phyloP scores from a whole-genome alignment of 164 flowering plant species.

The Protea cynaroides region DNA sequence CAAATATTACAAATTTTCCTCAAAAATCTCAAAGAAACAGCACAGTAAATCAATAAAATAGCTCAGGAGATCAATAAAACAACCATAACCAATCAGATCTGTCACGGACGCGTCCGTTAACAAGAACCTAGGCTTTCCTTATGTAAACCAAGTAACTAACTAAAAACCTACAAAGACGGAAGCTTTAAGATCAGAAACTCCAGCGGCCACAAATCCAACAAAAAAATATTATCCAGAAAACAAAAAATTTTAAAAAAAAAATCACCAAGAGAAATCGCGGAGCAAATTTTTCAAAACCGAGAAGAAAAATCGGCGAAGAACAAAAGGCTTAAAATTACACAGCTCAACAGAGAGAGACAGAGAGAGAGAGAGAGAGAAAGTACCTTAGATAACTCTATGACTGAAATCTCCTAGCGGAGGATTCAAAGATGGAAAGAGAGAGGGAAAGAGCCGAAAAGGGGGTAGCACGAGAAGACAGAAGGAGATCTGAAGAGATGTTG shows the following conservation, averaged over 20 bases:
- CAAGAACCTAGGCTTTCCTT: no score
- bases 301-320: neutral
- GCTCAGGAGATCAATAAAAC: no score
- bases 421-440: neutral
- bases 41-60: no score
- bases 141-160: no score
- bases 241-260: neutral
- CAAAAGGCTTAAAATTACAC: neutral
- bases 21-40: no score
- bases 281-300: neutral
- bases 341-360: neutral
- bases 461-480: constrained; percentile 5
- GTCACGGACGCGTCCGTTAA: no score
- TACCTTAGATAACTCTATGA: neutral
- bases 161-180: no score
- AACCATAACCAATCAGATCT: no score
- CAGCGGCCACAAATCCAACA: neutral
- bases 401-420: neutral
- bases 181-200: neutral
- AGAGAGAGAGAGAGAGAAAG: neutral
- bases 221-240: neutral
- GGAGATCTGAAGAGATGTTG: neutral
- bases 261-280: neutral
- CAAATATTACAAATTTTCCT: no score
- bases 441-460: neutral